These are phyloP conservation scores for Candida alai DNA, from an alignment of 805 yeast species.

Conservation along the genomic window DNA sequence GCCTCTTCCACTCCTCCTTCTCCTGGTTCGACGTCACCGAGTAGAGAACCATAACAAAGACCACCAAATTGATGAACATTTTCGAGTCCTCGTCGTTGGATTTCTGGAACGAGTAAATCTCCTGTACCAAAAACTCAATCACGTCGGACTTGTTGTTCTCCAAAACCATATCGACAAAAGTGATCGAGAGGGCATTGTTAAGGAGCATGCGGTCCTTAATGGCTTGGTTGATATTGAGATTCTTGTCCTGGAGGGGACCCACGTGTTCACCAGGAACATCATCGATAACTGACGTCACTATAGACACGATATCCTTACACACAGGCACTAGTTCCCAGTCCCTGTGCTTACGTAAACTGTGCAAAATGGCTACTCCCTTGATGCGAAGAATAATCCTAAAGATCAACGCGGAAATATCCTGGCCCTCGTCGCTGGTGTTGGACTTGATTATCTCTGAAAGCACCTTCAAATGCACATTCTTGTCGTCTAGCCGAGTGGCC, in stretches of 20 bases:
- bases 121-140: conserved; percentile 10
- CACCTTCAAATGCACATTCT: conserved; percentile 15
- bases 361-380: conserved; percentile 17
- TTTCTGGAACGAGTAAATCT: conserved; percentile 15
- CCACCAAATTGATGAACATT: conserved; percentile 19
- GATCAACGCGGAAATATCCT: conserved; percentile 14
- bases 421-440: conserved; percentile 9
- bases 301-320: conserved; percentile 13
- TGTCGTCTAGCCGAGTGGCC: conserved; percentile 7
- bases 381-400: conserved; percentile 24
- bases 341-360: conserved; percentile 11
- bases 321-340: conserved; percentile 12
- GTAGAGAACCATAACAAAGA: conserved; percentile 17
- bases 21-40: conserved; percentile 15
- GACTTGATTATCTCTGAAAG: conserved; percentile 24
- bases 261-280: conserved; percentile 1
- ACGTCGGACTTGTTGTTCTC: background rate
- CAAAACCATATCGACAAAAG: too few species aligned
- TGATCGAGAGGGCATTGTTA: too few species aligned
- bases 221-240: conserved; percentile 6
- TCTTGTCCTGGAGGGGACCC: too few species aligned
- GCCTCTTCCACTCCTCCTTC: conserved; percentile 21
- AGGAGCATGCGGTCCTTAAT: conserved; percentile 1
- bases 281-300: conserved; percentile 1
- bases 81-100: conserved; percentile 24